Evolutionary conservation across 352 stramenopile genomes (phyloP).

Genomic region (Phytophthora pini): DNA sequence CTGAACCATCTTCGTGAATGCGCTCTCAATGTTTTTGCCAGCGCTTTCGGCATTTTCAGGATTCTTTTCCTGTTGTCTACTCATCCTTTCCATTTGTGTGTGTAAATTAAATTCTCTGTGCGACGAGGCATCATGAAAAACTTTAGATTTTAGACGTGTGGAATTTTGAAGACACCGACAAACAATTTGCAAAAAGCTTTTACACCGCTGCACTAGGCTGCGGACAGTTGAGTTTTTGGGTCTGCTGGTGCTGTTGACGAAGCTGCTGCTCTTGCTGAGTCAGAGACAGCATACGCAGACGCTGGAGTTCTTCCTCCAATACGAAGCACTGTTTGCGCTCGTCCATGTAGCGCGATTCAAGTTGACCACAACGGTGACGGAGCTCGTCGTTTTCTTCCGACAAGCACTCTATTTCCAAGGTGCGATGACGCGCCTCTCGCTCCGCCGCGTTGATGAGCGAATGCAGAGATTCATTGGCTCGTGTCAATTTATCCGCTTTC

Average conservation of each 20-base stretch:
- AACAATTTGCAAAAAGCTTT: slow-evolving; percentile 10
- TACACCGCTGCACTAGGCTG: slow-evolving; percentile 24
- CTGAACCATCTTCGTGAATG: slow-evolving; percentile 19
- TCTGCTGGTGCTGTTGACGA: slow-evolving; percentile 27
- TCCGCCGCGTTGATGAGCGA: slow-evolving; percentile 65
- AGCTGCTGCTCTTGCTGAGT: slow-evolving; percentile 51
- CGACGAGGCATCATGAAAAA: slow-evolving; percentile 15
- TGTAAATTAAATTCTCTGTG: background rate
- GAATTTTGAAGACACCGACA: slow-evolving; percentile 8
- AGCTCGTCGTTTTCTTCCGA: slow-evolving; percentile 83
- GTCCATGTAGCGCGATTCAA: slow-evolving; percentile 75
- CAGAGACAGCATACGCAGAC: slow-evolving; percentile 57
- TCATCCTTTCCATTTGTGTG: background rate
- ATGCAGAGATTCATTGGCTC: slow-evolving; percentile 73
- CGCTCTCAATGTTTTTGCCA: slow-evolving; percentile 13
- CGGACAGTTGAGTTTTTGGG: slow-evolving; percentile 11
- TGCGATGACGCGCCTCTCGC: slow-evolving; percentile 62
- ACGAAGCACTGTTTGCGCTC: slow-evolving; percentile 67
- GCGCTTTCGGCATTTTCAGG: background rate
- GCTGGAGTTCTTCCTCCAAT: slow-evolving; percentile 71
- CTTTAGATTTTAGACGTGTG: slow-evolving; percentile 14
- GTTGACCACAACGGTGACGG: slow-evolving; percentile 59
- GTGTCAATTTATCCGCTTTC: slow-evolving; percentile 62
- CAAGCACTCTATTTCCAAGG: slow-evolving; percentile 75
- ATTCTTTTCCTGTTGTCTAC: background rate